Evolutionary conservation across 176 grass and related monocot genomes (phyloP).

Genomic region (Oryza officinalis): DNA sequence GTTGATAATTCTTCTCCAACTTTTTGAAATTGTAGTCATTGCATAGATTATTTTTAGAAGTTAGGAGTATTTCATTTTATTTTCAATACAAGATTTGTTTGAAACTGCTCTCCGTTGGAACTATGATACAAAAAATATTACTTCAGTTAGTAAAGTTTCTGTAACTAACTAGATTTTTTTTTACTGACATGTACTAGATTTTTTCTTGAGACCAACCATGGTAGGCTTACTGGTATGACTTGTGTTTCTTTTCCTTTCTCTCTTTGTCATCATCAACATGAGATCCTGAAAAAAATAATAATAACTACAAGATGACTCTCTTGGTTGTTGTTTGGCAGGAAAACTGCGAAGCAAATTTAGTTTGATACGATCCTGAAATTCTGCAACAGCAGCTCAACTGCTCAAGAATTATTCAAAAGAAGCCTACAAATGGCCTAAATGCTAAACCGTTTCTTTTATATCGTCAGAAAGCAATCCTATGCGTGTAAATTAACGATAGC

Average conservation of each 20-base stretch:
- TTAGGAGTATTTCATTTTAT: too few relatives aligned
- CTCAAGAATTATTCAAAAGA: not conserved
- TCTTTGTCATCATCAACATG: not conserved
- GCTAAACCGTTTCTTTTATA: not conserved
- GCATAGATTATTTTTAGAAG: too few relatives aligned
- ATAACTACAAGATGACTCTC: not conserved
- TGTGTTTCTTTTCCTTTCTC: not conserved
- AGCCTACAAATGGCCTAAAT: too few relatives aligned
- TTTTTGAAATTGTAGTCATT: too few relatives aligned
- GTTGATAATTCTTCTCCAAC: too few relatives aligned
- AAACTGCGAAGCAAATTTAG: not conserved
- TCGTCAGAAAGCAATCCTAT: not conserved
- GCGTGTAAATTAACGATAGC: conserved; percentile 14
- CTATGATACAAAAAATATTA: not conserved
- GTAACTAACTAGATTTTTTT: not conserved
- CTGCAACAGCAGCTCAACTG: not conserved
- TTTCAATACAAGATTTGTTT: too few relatives aligned
- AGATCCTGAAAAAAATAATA: not conserved
- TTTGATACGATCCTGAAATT: not conserved
- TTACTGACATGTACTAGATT: not conserved
- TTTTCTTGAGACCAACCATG: too few relatives aligned
- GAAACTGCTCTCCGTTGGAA: too few relatives aligned
- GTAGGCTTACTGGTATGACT: not conserved
- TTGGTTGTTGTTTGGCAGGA: not conserved
- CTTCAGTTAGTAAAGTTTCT: not conserved